Conservation (phyloP, 2,329 filamentous ascomycete genomes). For the Periconia sp. region DNA sequence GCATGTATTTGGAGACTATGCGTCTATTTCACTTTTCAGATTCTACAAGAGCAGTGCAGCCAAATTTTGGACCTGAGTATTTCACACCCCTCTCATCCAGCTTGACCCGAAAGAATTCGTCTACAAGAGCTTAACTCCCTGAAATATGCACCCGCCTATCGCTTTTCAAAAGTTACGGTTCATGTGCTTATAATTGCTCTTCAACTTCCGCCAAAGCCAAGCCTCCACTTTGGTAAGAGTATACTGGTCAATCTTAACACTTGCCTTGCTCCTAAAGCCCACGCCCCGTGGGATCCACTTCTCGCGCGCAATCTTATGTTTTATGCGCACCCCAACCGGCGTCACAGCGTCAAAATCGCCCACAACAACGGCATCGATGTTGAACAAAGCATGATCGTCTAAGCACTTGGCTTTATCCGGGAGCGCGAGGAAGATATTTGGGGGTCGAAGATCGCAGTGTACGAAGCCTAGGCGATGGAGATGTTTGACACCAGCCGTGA, state of each 20-base stretch:
- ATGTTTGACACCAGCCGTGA: not conserved
- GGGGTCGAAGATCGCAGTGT: not conserved
- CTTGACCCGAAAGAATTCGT: no score
- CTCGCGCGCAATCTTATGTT: slow-evolving; percentile 4
- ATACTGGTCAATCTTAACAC: slow-evolving; percentile 5
- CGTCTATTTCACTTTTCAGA: no score
- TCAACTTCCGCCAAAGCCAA: slow-evolving; percentile 3
- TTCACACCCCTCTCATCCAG: no score
- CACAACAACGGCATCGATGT: slow-evolving; percentile 6
- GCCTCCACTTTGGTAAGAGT: slow-evolving; percentile 3
- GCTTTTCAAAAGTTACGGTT: no score
- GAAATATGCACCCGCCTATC: no score
- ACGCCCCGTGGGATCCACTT: slow-evolving; percentile 2
- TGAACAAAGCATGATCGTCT: not conserved
- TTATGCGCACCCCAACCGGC: not conserved
- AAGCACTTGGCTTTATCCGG: not conserved
- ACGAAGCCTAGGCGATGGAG: not conserved
- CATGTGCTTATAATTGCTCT: no score
- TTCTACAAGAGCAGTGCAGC: no score
- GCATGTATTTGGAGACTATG: no score
- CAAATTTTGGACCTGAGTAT: no score
- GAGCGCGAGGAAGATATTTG: not conserved
- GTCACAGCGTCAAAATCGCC: slow-evolving; percentile 11
- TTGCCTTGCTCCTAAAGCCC: slow-evolving; percentile 1
- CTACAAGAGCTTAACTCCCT: no score